Percentiles rank a stretch among this genome's conserved stretches.
phyloP scores from a whole-genome alignment of 345 rosid genomes.

The Bruguiera gymnorhiza region DNA sequence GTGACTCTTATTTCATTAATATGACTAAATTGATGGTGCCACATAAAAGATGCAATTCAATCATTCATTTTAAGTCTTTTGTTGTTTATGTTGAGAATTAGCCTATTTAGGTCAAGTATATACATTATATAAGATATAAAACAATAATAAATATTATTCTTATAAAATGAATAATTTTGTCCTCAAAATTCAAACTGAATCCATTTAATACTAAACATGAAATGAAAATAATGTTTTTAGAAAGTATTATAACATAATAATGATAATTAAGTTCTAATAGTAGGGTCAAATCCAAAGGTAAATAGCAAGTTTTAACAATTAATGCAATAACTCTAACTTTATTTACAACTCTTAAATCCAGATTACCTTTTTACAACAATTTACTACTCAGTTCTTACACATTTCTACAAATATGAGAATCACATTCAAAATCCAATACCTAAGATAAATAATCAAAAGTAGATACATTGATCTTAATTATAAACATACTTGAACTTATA shows the following conservation, averaged over 20 bases:
- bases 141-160: neutral
- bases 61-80: too few relatives aligned
- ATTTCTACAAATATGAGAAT: too few relatives aligned
- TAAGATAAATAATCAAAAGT: too few relatives aligned
- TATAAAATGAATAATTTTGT: neutral
- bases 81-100: neutral
- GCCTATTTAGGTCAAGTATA: neutral
- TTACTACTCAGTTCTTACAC: neutral
- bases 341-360: neutral
- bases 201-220: neutral
- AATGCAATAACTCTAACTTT: too few relatives aligned
- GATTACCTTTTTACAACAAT: neutral
- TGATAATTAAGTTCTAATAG: neutral
- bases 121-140: neutral
- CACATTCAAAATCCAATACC: too few relatives aligned
- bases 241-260: neutral
- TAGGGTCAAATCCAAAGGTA: neutral
- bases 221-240: neutral
- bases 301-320: too few relatives aligned
- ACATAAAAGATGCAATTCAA: too few relatives aligned
- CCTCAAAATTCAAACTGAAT: neutral
- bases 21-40: too few relatives aligned
- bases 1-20: too few relatives aligned
- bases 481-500: too few relatives aligned
- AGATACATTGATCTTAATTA: too few relatives aligned